Evolutionary conservation across 495 filamentous ascomycete genomes (phyloP).

Genomic region (Talaromyces proteolyticus): DNA sequence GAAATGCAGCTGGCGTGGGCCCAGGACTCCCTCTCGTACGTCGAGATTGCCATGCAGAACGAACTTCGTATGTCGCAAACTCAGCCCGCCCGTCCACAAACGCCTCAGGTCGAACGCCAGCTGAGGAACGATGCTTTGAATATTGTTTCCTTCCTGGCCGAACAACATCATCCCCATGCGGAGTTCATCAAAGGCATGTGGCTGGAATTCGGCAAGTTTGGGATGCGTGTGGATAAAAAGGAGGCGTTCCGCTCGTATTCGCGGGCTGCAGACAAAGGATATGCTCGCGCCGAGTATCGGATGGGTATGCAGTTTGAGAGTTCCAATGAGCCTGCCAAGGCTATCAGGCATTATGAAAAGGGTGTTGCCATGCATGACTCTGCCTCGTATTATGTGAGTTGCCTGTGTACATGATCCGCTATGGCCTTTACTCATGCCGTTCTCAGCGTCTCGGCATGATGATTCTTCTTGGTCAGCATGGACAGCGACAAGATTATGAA

Average conservation of each 20-base stretch:
- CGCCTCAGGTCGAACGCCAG: slow-evolving; percentile 83
- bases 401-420: no score
- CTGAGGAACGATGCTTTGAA: slow-evolving; percentile 84
- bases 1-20: slow-evolving; percentile 97
- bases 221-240: slow-evolving; percentile 80
- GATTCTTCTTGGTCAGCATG: slow-evolving; percentile 89
- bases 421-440: background rate
- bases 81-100: slow-evolving; percentile 60
- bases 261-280: slow-evolving; percentile 82
- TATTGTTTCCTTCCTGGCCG: slow-evolving; percentile 81
- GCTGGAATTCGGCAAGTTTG: slow-evolving; percentile 98
- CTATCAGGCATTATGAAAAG: slow-evolving; percentile 78
- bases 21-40: slow-evolving; percentile 82
- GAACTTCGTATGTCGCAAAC: slow-evolving; percentile 59
- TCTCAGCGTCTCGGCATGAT: slow-evolving; percentile 86
- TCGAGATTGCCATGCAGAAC: slow-evolving; percentile 73
- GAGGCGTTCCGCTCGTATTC: slow-evolving; percentile 86
- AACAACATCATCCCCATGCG: slow-evolving; percentile 89
- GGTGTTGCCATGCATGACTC: slow-evolving; percentile 78
- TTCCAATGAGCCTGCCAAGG: slow-evolving; percentile 85
- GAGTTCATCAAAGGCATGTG: slow-evolving; percentile 94
- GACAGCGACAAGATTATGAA: slow-evolving; percentile 73
- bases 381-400: slow-evolving; percentile 75
- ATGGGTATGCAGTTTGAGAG: slow-evolving; percentile 98
- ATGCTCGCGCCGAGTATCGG: slow-evolving; percentile 89